These are phyloP conservation scores for Neoascochyta sp. DNA, from an alignment of 2,329 filamentous ascomycete species.

Conservation along the genomic window DNA sequence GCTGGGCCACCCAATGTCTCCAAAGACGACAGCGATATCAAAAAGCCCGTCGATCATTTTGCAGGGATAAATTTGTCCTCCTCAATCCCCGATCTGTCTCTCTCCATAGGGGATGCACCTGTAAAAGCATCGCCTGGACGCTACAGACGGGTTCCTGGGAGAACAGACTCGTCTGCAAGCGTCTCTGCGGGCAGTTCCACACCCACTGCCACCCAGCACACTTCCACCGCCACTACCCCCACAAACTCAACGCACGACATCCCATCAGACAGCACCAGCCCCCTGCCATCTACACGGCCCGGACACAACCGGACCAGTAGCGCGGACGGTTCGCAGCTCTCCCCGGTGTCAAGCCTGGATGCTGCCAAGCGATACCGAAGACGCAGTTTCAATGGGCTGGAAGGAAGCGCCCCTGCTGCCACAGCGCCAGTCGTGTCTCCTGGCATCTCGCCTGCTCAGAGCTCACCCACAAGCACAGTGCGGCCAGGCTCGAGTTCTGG, in stretches of 20 bases:
- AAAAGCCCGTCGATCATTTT: constrained; percentile 36
- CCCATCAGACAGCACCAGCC: constrained; percentile 47
- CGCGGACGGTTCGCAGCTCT: constrained; percentile 67
- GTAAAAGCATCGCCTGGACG: constrained; percentile 73
- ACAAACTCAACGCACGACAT: constrained; percentile 55
- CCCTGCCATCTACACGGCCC: constrained; percentile 28
- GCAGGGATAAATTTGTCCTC: constrained; percentile 50
- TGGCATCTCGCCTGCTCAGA: no score
- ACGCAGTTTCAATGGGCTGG: constrained; percentile 72
- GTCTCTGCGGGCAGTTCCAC: constrained; percentile 26
- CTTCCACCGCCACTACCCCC: constrained; percentile 38
- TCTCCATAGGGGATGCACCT: constrained; percentile 55
- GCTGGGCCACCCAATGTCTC: constrained; percentile 34
- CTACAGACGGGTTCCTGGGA: constrained; percentile 67
- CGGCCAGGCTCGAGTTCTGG: constrained; percentile 30
- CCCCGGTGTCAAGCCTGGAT: constrained; percentile 57
- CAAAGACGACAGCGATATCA: constrained; percentile 49
- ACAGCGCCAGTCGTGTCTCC: constrained; percentile 3
- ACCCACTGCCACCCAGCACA: constrained; percentile 32
- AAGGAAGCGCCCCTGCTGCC: constrained; percentile 30
- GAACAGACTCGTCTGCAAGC: constrained; percentile 48
- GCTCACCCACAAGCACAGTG: constrained; percentile 12
- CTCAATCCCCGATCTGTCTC: constrained; percentile 52
- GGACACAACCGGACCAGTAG: constrained; percentile 58
- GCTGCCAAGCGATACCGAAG: constrained; percentile 73